A percentile compares a stretch with the other conserved stretches of the same genome.
Conservation (phyloP, 257 asterid genomes). For the Salvia splendens region DNA sequence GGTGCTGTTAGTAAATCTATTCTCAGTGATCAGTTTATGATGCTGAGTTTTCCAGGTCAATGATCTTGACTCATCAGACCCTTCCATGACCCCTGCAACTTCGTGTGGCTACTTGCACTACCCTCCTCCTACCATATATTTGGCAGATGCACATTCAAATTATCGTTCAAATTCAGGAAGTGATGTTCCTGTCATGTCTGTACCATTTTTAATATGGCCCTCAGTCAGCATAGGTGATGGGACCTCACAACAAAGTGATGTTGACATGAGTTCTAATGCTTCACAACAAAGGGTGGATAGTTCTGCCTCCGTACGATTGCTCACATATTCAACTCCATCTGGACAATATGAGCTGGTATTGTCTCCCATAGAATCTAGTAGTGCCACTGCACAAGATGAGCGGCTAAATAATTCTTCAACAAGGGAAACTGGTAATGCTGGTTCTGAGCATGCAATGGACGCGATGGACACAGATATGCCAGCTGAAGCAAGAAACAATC, state of each 20-base stretch:
- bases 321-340: constrained; percentile 86
- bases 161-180: constrained; percentile 62
- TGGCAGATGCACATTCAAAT: constrained; percentile 73
- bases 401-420: constrained; percentile 49
- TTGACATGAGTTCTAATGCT: constrained; percentile 44
- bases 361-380: constrained; percentile 67
- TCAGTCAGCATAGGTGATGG: constrained; percentile 61
- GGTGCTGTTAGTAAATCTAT: constrained; percentile 31
- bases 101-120: constrained; percentile 84
- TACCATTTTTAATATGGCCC: constrained; percentile 80
- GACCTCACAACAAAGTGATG: constrained; percentile 52
- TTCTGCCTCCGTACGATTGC: constrained; percentile 75
- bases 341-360: constrained; percentile 90
- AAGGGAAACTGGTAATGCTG: constrained; percentile 48
- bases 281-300: constrained; percentile 62
- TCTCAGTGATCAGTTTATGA: constrained; percentile 8
- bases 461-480: constrained; percentile 69
- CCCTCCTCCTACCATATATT: constrained; percentile 90
- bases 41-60: constrained; percentile 53
- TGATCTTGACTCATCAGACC: constrained; percentile 91
- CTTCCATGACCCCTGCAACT: constrained; percentile 87
- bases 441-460: constrained; percentile 51
- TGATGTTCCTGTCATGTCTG: constrained; percentile 71
- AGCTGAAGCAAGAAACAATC: constrained; percentile 66
- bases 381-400: constrained; percentile 50